These are phyloP conservation scores for Panaeolus cyanescens DNA, from an alignment of 768 basidiomycete species.

Conservation along the genomic window DNA sequence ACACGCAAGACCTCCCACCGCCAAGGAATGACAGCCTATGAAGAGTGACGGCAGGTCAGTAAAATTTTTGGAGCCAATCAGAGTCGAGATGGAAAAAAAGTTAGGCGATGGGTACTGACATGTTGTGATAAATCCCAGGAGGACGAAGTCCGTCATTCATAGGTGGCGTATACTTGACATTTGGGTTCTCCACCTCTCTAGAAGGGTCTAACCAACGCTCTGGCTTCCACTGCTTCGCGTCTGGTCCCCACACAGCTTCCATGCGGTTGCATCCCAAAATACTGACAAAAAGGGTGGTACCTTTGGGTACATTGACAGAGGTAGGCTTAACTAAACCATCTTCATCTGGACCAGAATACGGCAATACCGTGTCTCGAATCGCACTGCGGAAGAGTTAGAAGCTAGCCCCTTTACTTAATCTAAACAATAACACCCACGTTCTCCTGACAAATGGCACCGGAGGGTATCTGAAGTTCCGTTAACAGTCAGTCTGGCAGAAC, in stretches of 20 bases:
- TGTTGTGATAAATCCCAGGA: conserved; percentile 52
- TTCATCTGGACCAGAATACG: conserved; percentile 27
- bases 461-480: conserved; percentile 33
- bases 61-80: background rate
- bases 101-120: conserved; percentile 33
- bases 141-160: conserved; percentile 19
- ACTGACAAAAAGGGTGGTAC: conserved; percentile 49
- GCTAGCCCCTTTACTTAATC: background rate
- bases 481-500: background rate
- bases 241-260: conserved; percentile 51
- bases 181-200: background rate
- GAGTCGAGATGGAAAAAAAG: background rate
- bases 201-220: conserved; percentile 42
- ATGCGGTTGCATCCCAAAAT: conserved; percentile 50
- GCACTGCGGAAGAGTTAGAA: conserved; percentile 29
- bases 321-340: conserved; percentile 25
- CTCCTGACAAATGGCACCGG: conserved; percentile 49
- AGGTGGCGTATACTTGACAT: conserved; percentile 22
- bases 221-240: conserved; percentile 53
- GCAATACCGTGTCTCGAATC: conserved; percentile 43
- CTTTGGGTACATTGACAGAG: conserved; percentile 43
- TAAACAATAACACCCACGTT: conserved; percentile 31
- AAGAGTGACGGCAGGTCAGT: conserved; percentile 2
- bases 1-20: conserved; percentile 57
- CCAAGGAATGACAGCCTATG: conserved; percentile 58